Conservation (phyloP, 768 basidiomycete genomes). For the Kwoniella newhampshirensis region DNA sequence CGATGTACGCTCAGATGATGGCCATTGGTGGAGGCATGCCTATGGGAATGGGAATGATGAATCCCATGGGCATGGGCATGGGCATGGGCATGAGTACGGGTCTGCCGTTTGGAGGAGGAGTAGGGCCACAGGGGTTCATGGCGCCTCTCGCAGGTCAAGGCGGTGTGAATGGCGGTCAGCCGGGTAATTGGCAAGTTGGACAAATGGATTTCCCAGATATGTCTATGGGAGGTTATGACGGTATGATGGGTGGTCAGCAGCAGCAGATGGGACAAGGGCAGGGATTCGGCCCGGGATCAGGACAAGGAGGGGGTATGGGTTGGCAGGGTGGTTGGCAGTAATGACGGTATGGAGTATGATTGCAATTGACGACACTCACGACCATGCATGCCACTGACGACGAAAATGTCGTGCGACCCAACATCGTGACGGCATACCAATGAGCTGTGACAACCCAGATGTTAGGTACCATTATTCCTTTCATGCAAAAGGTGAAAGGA, state of each 20-base stretch:
- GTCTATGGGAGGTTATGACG: not conserved
- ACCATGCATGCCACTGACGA: not conserved
- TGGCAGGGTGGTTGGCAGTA: constrained; percentile 3
- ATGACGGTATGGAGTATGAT: not conserved
- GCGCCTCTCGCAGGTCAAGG: constrained; percentile 1
- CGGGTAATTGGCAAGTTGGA: constrained; percentile 1
- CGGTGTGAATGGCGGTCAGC: not conserved
- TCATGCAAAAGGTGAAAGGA: too few species aligned
- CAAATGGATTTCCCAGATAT: not conserved
- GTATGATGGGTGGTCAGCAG: constrained; percentile 3
- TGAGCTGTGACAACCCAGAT: too few species aligned
- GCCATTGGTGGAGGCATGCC: constrained; percentile 4
- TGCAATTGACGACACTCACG: not conserved
- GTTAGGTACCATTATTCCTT: too few species aligned
- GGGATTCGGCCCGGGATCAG: not conserved
- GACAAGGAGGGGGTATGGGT: not conserved
- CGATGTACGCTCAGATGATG: not conserved
- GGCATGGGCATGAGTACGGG: constrained; percentile 22
- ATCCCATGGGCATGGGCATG: constrained; percentile 23
- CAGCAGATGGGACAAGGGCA: constrained; percentile 1
- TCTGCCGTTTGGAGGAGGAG: constrained; percentile 8
- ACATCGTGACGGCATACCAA: too few species aligned
- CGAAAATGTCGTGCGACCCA: not conserved
- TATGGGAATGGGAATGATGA: constrained; percentile 37
- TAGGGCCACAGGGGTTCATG: constrained; percentile 1